Base-by-base conservation (phyloP, 2,329 filamentous ascomycete species). In the Penicillium brasilianum region DNA sequence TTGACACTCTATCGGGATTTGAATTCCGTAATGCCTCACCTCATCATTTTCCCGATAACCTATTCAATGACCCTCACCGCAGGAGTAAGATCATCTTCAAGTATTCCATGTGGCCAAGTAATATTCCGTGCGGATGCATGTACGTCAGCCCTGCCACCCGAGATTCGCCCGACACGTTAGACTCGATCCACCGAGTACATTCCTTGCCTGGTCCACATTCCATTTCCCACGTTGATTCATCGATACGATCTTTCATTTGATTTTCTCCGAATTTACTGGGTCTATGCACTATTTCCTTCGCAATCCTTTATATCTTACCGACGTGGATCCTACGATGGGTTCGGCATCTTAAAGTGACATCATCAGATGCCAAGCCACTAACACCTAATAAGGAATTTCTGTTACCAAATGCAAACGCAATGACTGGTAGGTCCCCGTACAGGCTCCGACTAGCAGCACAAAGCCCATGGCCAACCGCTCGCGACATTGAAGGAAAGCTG, bases 351-450 rank as follows among this genome's bases (percentile, higher is more conserved):
- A 28, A 48, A 32, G 54, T 61, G 58, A 65, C 54, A 60, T 66
- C 56, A 62, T 59, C 46, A 9, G 34, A 44, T 55, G 62, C 66
- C 66, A 63, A 65, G 65, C 59, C 69, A 53, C 73, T 75, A 76
- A 68, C 46, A 62, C 63, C 67, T 9, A 25, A 69, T 56, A 2
- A 16, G 67, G 69, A 65, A 49, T 76, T 76, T 74, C 66, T 68
- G 65, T 77, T 77, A 77, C 72, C 63, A 68, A 75, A 77, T 65
- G 48, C 64, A 75, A 76, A 72, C 55, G 30, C 54, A 50, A 51
- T 77, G 71, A 75, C 57, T 76, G 75, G 75, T 59, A 69, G 69
- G 34, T n/a, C n/a, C n/a, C n/a, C n/a, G n/a, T 32, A 37, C 11
- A 20, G 34, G 10, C 36, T 20, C 32, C 18, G 28, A 13, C 18